phyloP scores from a whole-genome alignment of 306 rosid species.

The Rosa multiflora region DNA sequence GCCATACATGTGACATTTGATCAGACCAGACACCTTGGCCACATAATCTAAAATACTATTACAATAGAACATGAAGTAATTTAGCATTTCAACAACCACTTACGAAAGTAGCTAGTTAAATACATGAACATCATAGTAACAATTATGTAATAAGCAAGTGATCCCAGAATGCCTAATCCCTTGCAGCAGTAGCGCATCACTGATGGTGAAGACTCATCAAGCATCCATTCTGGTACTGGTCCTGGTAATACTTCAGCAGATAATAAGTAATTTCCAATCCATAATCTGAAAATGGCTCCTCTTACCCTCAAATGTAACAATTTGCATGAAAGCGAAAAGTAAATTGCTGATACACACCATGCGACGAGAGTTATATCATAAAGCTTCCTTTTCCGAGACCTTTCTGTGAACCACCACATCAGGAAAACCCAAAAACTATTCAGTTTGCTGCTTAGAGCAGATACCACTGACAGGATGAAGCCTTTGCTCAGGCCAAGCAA shows the following conservation, averaged over 20 bases:
- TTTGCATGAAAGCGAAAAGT: neutral
- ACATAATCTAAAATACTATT: too few species aligned
- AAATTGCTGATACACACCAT: neutral
- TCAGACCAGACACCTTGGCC: too few species aligned
- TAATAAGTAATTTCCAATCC: neutral
- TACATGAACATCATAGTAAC: neutral
- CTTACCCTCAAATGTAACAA: neutral
- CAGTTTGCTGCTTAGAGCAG: neutral
- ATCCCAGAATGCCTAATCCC: neutral
- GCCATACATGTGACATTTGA: too few species aligned
- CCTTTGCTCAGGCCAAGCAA: neutral
- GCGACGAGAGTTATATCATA: neutral
- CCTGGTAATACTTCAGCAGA: neutral
- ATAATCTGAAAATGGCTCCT: neutral
- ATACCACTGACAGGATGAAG: neutral
- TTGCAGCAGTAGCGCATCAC: neutral
- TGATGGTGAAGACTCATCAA: neutral
- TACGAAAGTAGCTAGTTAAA: neutral
- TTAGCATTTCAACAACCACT: neutral
- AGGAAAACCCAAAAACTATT: neutral
- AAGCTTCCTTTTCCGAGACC: neutral
- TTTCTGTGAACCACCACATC: slow-evolving; percentile 1
- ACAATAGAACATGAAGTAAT: too few species aligned
- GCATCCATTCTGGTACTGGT: slow-evolving; percentile 4
- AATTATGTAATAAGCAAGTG: neutral